Evolutionary conservation across 805 yeast species (phyloP).

Genomic region (Pichia insulana): DNA sequence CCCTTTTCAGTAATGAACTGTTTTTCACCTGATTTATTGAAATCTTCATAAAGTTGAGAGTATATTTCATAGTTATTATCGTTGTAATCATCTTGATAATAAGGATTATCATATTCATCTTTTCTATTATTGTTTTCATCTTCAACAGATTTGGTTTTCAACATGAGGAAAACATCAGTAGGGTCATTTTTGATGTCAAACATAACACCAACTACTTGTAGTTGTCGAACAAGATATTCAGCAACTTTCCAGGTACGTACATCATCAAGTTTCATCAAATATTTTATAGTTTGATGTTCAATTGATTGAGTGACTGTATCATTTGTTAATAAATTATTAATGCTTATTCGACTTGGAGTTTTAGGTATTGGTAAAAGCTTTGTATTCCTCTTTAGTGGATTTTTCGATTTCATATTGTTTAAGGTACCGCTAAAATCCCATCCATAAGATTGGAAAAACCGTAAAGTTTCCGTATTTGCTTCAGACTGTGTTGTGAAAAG

Average conservation of each 20-base stretch:
- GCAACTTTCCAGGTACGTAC: slow-evolving; percentile 44
- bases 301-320: background rate
- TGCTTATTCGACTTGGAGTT: background rate
- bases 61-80: slow-evolving; percentile 27
- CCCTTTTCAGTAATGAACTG: slow-evolving; percentile 5
- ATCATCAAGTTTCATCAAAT: slow-evolving; percentile 33
- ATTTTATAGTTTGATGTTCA: background rate
- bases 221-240: slow-evolving; percentile 43
- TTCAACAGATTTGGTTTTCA: background rate
- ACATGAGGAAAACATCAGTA: background rate
- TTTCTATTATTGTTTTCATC: slow-evolving; percentile 45
- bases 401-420: slow-evolving; percentile 39
- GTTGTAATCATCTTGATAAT: slow-evolving; percentile 26
- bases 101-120: slow-evolving; percentile 36
- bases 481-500: slow-evolving; percentile 46
- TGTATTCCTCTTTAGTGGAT: slow-evolving; percentile 32
- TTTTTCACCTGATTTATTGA: slow-evolving; percentile 21
- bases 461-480: slow-evolving; percentile 27
- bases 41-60: slow-evolving; percentile 14
- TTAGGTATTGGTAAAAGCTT: slow-evolving; percentile 5
- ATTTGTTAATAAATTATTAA: background rate
- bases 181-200: slow-evolving; percentile 42
- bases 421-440: slow-evolving; percentile 37
- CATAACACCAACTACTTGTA: slow-evolving; percentile 51
- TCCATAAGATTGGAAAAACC: slow-evolving; percentile 32